A percentile compares a stretch with the other conserved stretches of the same genome.
Evolutionary conservation across 768 basidiomycete species (phyloP).

Genomic region (Trametes maxima): DNA sequence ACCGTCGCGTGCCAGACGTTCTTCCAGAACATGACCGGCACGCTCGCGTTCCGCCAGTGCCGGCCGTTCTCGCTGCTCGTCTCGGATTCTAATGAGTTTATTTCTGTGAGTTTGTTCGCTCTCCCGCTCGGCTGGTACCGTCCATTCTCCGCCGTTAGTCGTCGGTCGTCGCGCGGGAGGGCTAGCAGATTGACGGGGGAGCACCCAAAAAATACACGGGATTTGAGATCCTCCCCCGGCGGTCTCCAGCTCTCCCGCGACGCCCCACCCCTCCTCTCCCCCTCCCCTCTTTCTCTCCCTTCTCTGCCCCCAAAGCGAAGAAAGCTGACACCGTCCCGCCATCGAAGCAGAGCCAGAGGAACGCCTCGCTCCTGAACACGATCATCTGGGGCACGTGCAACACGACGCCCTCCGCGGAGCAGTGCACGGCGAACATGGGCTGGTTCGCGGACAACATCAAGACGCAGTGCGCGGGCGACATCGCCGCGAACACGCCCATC

Average conservation of each 20-base stretch:
- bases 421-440: constrained; percentile 69
- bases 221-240: neutral
- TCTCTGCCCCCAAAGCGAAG: too few species aligned
- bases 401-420: constrained; percentile 46
- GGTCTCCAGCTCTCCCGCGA: constrained; percentile 2
- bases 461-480: constrained; percentile 56
- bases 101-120: constrained; percentile 46
- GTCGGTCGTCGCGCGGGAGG: constrained; percentile 18
- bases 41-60: constrained; percentile 65
- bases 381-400: constrained; percentile 84
- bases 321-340: constrained; percentile 5
- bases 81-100: constrained; percentile 54
- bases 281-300: too few species aligned
- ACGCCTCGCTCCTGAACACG: constrained; percentile 62
- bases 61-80: constrained; percentile 73
- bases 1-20: constrained; percentile 66
- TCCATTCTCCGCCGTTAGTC: neutral
- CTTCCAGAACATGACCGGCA: constrained; percentile 73
- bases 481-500: constrained; percentile 52
- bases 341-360: constrained; percentile 59
- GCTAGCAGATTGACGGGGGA: neutral
- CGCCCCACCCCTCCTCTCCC: neutral
- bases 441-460: constrained; percentile 57
- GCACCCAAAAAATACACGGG: neutral
- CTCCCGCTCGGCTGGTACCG: constrained; percentile 6